Percentiles rank a stretch among this genome's conserved stretches.
Conservation (phyloP, 345 rosid genomes). For the Syzygium aqueum region DNA sequence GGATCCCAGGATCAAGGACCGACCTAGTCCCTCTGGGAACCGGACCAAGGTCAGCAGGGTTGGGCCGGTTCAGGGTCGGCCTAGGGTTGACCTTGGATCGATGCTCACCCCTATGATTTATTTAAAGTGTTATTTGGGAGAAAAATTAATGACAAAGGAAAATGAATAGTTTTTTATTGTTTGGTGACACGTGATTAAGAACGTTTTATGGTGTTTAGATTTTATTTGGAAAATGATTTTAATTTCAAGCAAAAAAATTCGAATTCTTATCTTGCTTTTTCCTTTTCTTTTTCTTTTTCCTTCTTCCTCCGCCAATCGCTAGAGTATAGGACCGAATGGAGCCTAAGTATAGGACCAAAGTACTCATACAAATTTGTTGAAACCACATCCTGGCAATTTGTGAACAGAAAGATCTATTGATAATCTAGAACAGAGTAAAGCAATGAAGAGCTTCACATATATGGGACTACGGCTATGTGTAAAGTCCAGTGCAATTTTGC, state of each 20-base stretch:
- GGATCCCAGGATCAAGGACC: accelerated
- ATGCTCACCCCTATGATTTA: not conserved
- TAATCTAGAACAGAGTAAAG: not conserved
- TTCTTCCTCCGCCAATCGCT: too few relatives aligned
- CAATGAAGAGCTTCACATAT: not conserved
- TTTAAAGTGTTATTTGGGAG: not conserved
- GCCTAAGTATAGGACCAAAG: not conserved
- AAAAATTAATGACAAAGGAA: not conserved
- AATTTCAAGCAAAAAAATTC: too few relatives aligned
- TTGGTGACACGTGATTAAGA: not conserved
- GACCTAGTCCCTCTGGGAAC: accelerated
- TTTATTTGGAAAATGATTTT: too few relatives aligned
- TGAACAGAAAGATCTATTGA: not conserved
- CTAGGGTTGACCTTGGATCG: too few relatives aligned
- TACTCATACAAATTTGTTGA: not conserved
- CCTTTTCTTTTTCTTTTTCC: too few relatives aligned
- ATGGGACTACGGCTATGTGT: not conserved
- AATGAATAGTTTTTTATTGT: too few relatives aligned
- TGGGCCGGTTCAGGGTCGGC: too few relatives aligned
- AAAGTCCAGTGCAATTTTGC: not conserved
- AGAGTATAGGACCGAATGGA: not conserved
- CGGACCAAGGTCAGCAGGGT: accelerated
- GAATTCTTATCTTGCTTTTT: too few relatives aligned
- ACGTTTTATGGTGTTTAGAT: too few relatives aligned
- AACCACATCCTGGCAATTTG: not conserved